phyloP scores from a whole-genome alignment of 768 basidiomycete species.

The Amanita phalloides region DNA sequence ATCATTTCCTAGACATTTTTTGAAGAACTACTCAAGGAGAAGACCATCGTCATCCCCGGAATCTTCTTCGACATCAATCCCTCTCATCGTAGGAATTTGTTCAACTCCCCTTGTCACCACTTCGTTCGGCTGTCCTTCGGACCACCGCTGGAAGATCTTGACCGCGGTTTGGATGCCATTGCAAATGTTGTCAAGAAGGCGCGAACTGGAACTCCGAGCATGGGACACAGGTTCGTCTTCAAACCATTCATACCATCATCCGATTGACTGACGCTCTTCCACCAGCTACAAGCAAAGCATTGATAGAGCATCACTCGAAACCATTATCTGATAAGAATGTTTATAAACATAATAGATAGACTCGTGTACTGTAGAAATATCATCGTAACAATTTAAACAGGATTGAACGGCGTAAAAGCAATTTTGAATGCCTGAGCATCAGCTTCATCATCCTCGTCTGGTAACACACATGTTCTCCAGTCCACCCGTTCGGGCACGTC shows the following conservation, averaged over 20 bases:
- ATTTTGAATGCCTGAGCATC: slow-evolving; percentile 80
- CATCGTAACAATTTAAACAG: slow-evolving; percentile 14
- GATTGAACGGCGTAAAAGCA: slow-evolving; percentile 71
- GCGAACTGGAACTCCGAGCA: slow-evolving; percentile 42
- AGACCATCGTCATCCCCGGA: slow-evolving; percentile 86
- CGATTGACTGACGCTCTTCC: background rate
- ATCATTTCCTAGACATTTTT: slow-evolving; percentile 65
- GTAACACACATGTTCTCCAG: slow-evolving; percentile 82
- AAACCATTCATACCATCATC: background rate
- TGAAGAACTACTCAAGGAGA: slow-evolving; percentile 84
- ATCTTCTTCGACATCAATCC: slow-evolving; percentile 86
- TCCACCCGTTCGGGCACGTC: slow-evolving; percentile 72
- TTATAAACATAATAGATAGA: background rate
- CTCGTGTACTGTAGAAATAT: background rate
- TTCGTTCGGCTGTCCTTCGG: slow-evolving; percentile 86
- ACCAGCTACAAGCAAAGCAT: slow-evolving; percentile 22
- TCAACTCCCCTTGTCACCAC: slow-evolving; percentile 84
- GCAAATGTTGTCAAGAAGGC: slow-evolving; percentile 65
- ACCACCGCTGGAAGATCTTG: slow-evolving; percentile 68
- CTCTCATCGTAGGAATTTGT: slow-evolving; percentile 75
- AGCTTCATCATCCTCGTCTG: slow-evolving; percentile 76
- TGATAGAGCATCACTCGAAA: slow-evolving; percentile 6
- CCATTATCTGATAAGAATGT: background rate
- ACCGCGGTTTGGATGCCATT: slow-evolving; percentile 83
- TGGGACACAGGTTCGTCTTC: slow-evolving; percentile 52